These are phyloP conservation scores for Rubroboletus pulcherrimus DNA, from an alignment of 768 basidiomycete genomes.

Conservation along the genomic window DNA sequence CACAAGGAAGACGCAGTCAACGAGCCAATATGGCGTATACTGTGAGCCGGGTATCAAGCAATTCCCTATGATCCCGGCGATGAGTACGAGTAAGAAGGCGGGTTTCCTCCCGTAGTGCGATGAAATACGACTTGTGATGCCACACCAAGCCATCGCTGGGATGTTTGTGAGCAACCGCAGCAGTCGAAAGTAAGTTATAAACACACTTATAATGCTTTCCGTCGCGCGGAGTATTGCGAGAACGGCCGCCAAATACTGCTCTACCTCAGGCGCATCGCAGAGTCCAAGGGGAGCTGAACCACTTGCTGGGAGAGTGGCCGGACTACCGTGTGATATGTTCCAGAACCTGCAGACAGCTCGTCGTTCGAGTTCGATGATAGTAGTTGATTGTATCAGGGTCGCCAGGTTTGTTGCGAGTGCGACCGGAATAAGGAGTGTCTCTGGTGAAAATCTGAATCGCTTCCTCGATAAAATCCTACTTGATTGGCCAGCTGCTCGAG, in stretches of 20 bases:
- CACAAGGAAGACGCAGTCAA: constrained; percentile 15
- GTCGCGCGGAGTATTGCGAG: constrained; percentile 14
- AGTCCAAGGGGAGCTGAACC: constrained; percentile 7
- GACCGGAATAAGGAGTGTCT: constrained; percentile 26
- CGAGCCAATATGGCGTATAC: constrained; percentile 10
- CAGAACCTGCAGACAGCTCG: constrained; percentile 27
- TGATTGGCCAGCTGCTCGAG: background rate
- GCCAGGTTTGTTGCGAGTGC: constrained; percentile 24
- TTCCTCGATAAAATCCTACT: background rate
- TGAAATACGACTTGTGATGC: constrained; percentile 21
- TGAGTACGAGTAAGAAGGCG: constrained; percentile 12
- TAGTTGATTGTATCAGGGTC: constrained; percentile 21
- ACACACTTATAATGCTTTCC: constrained; percentile 22
- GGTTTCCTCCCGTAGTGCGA: constrained; percentile 28
- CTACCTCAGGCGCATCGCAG: constrained; percentile 22
- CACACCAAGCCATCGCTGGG: constrained; percentile 25
- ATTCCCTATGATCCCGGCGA: constrained; percentile 3
- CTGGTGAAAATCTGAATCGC: constrained; percentile 5
- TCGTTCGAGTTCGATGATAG: constrained; percentile 25
- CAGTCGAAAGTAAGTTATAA: background rate
- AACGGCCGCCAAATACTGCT: constrained; percentile 19
- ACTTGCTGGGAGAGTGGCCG: constrained; percentile 3
- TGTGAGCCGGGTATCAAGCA: constrained; percentile 18
- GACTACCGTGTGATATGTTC: constrained; percentile 10
- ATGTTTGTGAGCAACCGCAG: background rate